These are phyloP conservation scores for Candida ipomoeae DNA, from an alignment of 805 yeast species.

Conservation along the genomic window DNA sequence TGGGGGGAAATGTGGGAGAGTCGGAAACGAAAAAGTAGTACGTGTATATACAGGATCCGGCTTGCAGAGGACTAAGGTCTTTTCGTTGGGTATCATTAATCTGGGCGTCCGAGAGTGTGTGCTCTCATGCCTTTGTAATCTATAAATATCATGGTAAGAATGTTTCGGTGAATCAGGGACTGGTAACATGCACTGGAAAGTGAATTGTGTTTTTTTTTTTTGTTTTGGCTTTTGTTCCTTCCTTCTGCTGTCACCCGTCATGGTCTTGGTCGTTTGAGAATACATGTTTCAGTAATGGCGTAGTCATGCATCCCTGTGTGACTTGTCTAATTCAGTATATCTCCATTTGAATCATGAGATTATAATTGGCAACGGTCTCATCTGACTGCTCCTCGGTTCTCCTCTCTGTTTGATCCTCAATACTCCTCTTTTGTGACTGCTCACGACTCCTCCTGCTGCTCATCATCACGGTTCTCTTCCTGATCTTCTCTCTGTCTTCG, in stretches of 20 bases:
- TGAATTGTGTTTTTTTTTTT: too few species aligned
- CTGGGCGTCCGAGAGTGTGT: background rate
- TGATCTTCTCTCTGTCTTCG: background rate
- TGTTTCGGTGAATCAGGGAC: background rate
- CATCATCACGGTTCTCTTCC: background rate
- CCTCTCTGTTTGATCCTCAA: background rate
- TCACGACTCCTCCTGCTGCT: background rate
- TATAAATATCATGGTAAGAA: conserved; percentile 1
- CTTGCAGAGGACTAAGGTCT: too few species aligned
- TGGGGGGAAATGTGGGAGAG: background rate
- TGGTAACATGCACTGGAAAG: background rate
- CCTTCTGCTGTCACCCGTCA: background rate
- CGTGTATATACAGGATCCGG: background rate
- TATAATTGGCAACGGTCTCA: background rate
- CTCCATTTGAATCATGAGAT: background rate
- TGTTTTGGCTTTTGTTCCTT: background rate
- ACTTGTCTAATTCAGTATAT: background rate
- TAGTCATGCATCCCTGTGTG: too few species aligned
- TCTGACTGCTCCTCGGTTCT: background rate
- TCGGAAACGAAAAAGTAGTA: background rate
- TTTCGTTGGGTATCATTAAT: background rate
- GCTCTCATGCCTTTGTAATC: background rate
- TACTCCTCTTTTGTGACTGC: background rate
- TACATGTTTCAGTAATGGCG: too few species aligned
- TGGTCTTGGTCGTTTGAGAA: background rate